phyloP scores from a whole-genome alignment of 2,329 filamentous ascomycete genomes.

The Colletotrichum ledebouriae region DNA sequence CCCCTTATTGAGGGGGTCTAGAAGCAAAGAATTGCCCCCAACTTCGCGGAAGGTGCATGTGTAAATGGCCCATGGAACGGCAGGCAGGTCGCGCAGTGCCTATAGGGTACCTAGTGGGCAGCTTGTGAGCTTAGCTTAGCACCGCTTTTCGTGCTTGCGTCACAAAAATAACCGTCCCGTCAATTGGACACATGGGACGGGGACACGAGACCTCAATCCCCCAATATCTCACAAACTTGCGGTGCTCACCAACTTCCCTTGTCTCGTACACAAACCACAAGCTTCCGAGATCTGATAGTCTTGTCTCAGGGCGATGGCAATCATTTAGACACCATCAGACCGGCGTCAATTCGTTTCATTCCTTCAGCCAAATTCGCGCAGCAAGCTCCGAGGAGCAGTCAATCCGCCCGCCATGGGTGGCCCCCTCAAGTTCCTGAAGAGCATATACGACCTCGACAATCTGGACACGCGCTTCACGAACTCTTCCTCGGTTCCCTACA shows the following conservation, averaged over 20 bases:
- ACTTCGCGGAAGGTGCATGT: conserved; percentile 18
- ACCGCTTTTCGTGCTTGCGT: conserved; percentile 23
- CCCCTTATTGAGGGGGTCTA: conserved; percentile 21
- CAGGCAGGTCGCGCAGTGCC: conserved; percentile 6
- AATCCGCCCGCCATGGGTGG: conserved; percentile 54
- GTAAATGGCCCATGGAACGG: not conserved
- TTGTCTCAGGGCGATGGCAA: not conserved
- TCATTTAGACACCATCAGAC: conserved; percentile 21
- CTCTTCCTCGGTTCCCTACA: conserved; percentile 77
- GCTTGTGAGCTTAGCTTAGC: conserved; percentile 30
- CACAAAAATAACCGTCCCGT: conserved; percentile 32
- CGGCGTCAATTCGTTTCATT: not conserved
- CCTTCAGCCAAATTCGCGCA: not conserved
- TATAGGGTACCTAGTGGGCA: conserved; percentile 4
- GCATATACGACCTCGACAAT: conserved; percentile 75
- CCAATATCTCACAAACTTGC: conserved; percentile 1
- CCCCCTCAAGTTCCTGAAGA: conserved; percentile 57
- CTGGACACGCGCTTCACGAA: conserved; percentile 75
- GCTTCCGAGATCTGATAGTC: not conserved
- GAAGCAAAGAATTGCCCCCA: conserved; percentile 17
- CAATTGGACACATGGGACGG: conserved; percentile 35
- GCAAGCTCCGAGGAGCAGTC: conserved; percentile 23
- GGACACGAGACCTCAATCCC: conserved; percentile 36
- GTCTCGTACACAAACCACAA: not conserved
- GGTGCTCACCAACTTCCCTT: not conserved